A percentile compares a stretch with the other conserved stretches of the same genome.
These are phyloP conservation scores for Aureobasidium sp. DNA, from an alignment of 2,329 filamentous ascomycete species.

Conservation along the genomic window DNA sequence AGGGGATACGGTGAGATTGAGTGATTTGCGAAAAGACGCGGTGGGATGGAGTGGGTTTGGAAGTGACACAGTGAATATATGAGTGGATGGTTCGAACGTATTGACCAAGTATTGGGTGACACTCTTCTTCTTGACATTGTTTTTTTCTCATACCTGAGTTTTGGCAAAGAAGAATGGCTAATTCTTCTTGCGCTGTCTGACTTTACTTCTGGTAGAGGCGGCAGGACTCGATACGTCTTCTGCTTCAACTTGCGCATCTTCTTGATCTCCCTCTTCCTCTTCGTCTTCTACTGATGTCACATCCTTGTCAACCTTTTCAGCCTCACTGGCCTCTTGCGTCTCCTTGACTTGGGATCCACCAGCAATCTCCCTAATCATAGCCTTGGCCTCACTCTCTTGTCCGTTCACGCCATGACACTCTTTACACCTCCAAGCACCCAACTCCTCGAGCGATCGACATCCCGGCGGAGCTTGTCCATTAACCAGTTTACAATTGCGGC, in stretches of 20 bases:
- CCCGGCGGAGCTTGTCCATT: slow-evolving; percentile 95
- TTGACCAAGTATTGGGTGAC: too few species aligned
- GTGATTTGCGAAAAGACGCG: too few species aligned
- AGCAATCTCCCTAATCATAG: slow-evolving; percentile 51
- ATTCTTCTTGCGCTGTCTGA: slow-evolving; percentile 32
- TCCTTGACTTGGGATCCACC: slow-evolving; percentile 16
- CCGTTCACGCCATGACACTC: slow-evolving; percentile 80
- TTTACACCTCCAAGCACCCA: slow-evolving; percentile 84
- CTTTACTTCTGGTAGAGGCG: slow-evolving; percentile 37
- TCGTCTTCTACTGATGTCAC: too few species aligned
- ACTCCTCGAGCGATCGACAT: slow-evolving; percentile 64
- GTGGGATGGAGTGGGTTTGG: too few species aligned
- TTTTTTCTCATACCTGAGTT: neutral
- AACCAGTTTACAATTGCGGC: slow-evolving; percentile 72
- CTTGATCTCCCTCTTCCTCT: slow-evolving; percentile 19
- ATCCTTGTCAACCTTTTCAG: slow-evolving; percentile 11
- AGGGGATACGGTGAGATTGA: too few species aligned
- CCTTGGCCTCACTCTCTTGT: slow-evolving; percentile 66
- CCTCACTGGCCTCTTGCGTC: slow-evolving; percentile 17
- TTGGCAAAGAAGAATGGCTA: too few species aligned
- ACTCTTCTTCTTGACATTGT: neutral
- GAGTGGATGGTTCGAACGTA: too few species aligned
- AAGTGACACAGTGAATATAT: too few species aligned
- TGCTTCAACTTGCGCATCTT: slow-evolving; percentile 19
- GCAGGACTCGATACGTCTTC: slow-evolving; percentile 27